Evolutionary conservation across 2,329 filamentous ascomycete genomes (phyloP), one percentile per base, ranked within the genome.

Genomic region (Fusarium avenaceum): DNA sequence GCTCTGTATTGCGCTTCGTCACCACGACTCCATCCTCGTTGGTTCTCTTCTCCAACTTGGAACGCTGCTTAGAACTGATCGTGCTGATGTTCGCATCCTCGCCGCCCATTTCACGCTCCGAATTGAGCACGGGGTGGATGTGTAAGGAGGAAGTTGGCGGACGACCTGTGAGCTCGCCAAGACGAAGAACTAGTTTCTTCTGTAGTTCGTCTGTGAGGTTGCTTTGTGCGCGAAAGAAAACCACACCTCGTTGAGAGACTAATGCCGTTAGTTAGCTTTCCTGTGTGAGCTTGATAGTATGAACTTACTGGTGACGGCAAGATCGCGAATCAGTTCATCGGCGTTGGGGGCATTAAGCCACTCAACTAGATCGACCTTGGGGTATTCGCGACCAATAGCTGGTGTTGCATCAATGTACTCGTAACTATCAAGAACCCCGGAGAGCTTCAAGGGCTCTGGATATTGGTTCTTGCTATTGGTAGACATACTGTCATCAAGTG

Each of bases 181-280:
- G 83, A 1, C 84, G 82, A 46, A 89, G 83, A 20, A 88, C 86
- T 0, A 92, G 81, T 54, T 88, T 80, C 78, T 92, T 92, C 72
- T 91, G 89, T 3, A 89, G 82, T 2, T 88, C 86, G 72, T 90
- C 85, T 66, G 83, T 84, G 38, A 91, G 77, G 35, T 82, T 80
- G 72, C 90, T 82, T 67, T 92, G 90, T 30, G 85, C 83, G 20
- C 89, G 86, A 79, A 92, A 90, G 80, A 92, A 91, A 32, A 92
- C 89, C 5, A 92, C 90, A 11, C 89, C 89, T 1, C 90, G 86
- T 62, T 87, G 85, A 2, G 89, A 91, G 67, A 92, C 89, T 90
- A 3, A n/a, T 7, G 17, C 53, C 14, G 6, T 33, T 33, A 33
- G 14, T 7, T 14, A 14, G 14, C 7, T 15, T 33, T 15, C 30